Evolutionary conservation across 2,329 filamentous ascomycete genomes (phyloP).

Genomic region (Elsinoe australis): DNA sequence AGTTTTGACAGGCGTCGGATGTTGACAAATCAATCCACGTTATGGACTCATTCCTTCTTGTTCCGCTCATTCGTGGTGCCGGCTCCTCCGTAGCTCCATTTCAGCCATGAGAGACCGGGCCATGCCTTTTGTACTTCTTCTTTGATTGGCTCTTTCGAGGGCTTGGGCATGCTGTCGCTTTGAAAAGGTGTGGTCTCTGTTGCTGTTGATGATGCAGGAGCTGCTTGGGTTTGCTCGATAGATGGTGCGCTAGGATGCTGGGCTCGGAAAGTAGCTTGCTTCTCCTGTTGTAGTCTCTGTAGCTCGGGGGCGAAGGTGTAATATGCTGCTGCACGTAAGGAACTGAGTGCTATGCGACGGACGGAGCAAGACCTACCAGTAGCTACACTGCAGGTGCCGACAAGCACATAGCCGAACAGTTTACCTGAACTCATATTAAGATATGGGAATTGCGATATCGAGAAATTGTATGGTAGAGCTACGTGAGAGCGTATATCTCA

Average conservation of each 20-base stretch:
- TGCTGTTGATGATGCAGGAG: not conserved
- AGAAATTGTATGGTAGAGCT: not conserved
- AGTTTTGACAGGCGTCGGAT: not conserved
- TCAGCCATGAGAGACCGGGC: constrained; percentile 18
- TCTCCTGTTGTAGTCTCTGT: constrained; percentile 24
- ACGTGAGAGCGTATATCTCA: not conserved
- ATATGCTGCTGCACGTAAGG: constrained; percentile 22
- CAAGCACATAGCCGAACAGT: constrained; percentile 8
- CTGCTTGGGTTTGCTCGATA: not conserved
- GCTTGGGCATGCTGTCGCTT: constrained; percentile 19
- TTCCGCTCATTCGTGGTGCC: constrained; percentile 15
- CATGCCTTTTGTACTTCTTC: constrained; percentile 18
- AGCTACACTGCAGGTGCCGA: constrained; percentile 10
- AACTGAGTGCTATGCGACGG: not conserved
- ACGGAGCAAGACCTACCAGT: not conserved
- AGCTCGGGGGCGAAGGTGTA: constrained; percentile 28
- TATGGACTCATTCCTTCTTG: not conserved
- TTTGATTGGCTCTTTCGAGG: constrained; percentile 21
- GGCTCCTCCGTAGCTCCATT: constrained; percentile 16
- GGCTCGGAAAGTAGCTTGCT: constrained; percentile 21
- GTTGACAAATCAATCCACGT: not conserved
- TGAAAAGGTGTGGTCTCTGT: not conserved
- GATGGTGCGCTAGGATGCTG: constrained; percentile 18
- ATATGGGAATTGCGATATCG: too few species aligned
- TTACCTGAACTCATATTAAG: constrained; percentile 11